Conservation (phyloP, 768 basidiomycete genomes). For the Goffeauzyma gilvescens region DNA sequence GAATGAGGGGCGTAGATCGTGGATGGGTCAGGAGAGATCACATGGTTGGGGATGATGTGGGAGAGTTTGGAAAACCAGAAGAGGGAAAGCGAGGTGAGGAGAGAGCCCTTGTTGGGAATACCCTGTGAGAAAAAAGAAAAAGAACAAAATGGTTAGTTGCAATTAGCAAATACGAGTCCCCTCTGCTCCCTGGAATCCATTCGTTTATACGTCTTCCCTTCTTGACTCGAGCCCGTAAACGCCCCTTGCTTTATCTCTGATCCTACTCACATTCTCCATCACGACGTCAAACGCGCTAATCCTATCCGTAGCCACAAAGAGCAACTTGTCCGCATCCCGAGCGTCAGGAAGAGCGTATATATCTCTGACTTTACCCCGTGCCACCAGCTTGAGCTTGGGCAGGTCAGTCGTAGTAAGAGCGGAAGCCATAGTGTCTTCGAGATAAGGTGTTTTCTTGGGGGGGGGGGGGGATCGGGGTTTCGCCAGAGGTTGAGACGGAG, state of each 20-base stretch:
- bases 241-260: background rate
- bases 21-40: slow-evolving; percentile 30
- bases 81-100: slow-evolving; percentile 71
- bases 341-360: slow-evolving; percentile 55
- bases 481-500: background rate
- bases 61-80: slow-evolving; percentile 85
- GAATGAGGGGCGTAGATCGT: slow-evolving; percentile 1
- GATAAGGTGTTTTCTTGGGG: background rate
- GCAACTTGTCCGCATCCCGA: slow-evolving; percentile 41
- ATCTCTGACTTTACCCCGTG: slow-evolving; percentile 89
- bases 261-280: slow-evolving; percentile 58
- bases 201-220: too few species aligned
- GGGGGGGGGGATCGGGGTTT: background rate
- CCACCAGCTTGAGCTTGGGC: slow-evolving; percentile 46
- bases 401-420: slow-evolving; percentile 23
- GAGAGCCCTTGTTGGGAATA: slow-evolving; percentile 78
- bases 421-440: background rate
- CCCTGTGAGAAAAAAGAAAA: slow-evolving; percentile 40
- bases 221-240: background rate
- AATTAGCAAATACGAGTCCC: too few species aligned
- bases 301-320: slow-evolving; percentile 88
- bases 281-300: slow-evolving; percentile 96
- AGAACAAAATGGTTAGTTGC: too few species aligned
- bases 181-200: too few species aligned
- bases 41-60: slow-evolving; percentile 69